A percentile compares a stretch with the other conserved stretches of the same genome.
These are phyloP conservation scores for Gamsiella multidivaricata DNA, from an alignment of 192 early-diverging fungal species.

Conservation along the genomic window DNA sequence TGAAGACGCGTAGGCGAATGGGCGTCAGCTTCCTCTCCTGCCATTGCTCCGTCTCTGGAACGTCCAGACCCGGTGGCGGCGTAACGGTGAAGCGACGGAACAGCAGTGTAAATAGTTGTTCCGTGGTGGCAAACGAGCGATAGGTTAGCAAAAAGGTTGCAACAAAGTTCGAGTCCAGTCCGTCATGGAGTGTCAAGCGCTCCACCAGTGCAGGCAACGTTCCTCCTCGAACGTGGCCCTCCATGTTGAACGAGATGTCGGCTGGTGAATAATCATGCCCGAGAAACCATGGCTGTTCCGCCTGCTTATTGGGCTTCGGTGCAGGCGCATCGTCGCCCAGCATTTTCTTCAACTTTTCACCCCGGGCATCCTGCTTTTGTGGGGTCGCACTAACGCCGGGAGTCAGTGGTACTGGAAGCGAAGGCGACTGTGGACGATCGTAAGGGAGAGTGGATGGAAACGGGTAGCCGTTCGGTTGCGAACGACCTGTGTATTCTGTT, in stretches of 20 bases:
- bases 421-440: constrained; percentile 52
- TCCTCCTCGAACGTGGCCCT: constrained; percentile 91
- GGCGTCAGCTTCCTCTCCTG: constrained; percentile 86
- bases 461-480: constrained; percentile 18
- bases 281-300: constrained; percentile 80
- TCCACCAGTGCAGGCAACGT: constrained; percentile 88
- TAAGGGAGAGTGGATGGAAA: constrained; percentile 15
- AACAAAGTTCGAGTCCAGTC: constrained; percentile 82
- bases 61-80: constrained; percentile 73
- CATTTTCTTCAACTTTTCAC: constrained; percentile 66
- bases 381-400: not conserved
- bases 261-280: constrained; percentile 77
- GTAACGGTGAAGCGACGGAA: constrained; percentile 81
- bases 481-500: constrained; percentile 27
- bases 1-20: constrained; percentile 94
- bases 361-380: constrained; percentile 24
- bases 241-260: constrained; percentile 86
- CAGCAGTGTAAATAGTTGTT: constrained; percentile 80
- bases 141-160: constrained; percentile 94
- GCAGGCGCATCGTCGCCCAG: constrained; percentile 66
- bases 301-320: constrained; percentile 28
- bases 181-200: constrained; percentile 91
- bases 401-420: constrained; percentile 33
- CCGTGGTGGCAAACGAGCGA: constrained; percentile 88
- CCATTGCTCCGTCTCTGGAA: constrained; percentile 81